Evolutionary conservation across 306 rosid genomes (phyloP), one percentile per base, ranked within the genome.

Genomic region (Pueraria montana): DNA sequence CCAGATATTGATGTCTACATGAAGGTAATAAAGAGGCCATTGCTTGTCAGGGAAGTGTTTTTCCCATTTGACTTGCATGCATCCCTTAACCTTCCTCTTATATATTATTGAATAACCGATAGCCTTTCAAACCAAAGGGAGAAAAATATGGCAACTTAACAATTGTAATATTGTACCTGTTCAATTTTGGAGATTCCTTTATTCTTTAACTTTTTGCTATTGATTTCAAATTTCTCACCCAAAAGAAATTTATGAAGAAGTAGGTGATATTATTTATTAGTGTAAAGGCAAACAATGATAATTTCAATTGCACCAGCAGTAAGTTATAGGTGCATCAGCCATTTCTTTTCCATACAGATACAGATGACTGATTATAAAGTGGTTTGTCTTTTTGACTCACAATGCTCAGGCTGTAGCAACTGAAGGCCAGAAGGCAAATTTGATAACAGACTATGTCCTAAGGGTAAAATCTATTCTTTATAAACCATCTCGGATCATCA

Each of bases 371-470:
- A 82, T 83, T 26, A 52, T 79, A 5, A 45, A 16, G 18, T 76
- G 67, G 27, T 12, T 12, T 76, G 8, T 56, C 46, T 67, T 68
- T 82, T 76, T 82, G 38, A 55, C 20, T 76, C 26, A 34, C 64
- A 38, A 84, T 84, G 23, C 77, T 56, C 82, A 94, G 98, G 98
- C 95, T 32, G 49, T 87, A 66, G 90, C 94, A 61, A 53, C 87
- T 24, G 91, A 94, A 88, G 98, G 94, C 45, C 95, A 94, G 75
- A 88, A 92, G 77, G 87, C 84, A 34, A 87, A 65, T 78, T 86
- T 94, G 79, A 89, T 91, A 30, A 92, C 98, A 72, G 98, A 94
- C 72, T 91, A 92, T 84, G 82, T 89, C 55, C 70, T 94, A 43
- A 94, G 91, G 95, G 98, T 94, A 79, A 68, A 49, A 49, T 49